These are phyloP conservation scores for Filobasidium uniguttulatum DNA, from an alignment of 1,284 basidiomycete species.

Conservation along the genomic window DNA sequence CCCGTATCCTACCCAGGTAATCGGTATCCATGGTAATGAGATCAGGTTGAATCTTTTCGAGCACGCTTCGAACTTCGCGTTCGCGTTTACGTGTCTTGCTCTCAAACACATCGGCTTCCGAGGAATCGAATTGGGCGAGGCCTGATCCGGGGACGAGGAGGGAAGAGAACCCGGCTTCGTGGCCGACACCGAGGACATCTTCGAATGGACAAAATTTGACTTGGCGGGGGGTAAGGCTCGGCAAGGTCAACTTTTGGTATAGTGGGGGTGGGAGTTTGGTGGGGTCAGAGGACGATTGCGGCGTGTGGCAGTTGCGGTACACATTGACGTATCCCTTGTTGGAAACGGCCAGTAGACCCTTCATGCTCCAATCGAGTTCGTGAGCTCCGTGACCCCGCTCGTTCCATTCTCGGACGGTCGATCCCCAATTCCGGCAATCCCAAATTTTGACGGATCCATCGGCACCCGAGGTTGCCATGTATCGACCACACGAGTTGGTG, in stretches of 20 bases:
- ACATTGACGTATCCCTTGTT: slow-evolving; percentile 55
- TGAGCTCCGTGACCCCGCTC: slow-evolving; percentile 44
- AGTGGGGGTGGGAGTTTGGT: slow-evolving; percentile 33
- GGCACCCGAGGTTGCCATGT: slow-evolving; percentile 78
- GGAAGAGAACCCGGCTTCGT: slow-evolving; percentile 58
- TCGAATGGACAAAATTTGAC: slow-evolving; percentile 75
- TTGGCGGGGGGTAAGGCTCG: slow-evolving; percentile 51
- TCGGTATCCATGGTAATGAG: slow-evolving; percentile 84
- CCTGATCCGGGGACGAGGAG: slow-evolving; percentile 83
- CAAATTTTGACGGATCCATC: slow-evolving; percentile 86
- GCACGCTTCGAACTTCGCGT: slow-evolving; percentile 73
- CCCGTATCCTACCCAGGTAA: slow-evolving; percentile 59
- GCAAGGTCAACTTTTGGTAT: slow-evolving; percentile 57
- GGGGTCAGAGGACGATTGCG: slow-evolving; percentile 7
- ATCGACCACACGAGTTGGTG: slow-evolving; percentile 58
- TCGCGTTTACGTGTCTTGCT: slow-evolving; percentile 67
- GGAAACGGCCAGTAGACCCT: slow-evolving; percentile 73
- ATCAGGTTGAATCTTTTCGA: slow-evolving; percentile 94
- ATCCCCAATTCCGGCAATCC: slow-evolving; percentile 93
- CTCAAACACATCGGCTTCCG: slow-evolving; percentile 91
- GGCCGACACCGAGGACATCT: slow-evolving; percentile 69
- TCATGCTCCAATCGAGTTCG: slow-evolving; percentile 38
- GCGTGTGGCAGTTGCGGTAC: slow-evolving; percentile 10
- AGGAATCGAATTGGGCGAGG: slow-evolving; percentile 87
- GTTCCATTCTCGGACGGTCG: slow-evolving; percentile 65